A percentile compares a stretch with the other conserved stretches of the same genome.
Evolutionary conservation across 352 stramenopile genomes (phyloP).

Genomic region (Globisporangium nodosum): DNA sequence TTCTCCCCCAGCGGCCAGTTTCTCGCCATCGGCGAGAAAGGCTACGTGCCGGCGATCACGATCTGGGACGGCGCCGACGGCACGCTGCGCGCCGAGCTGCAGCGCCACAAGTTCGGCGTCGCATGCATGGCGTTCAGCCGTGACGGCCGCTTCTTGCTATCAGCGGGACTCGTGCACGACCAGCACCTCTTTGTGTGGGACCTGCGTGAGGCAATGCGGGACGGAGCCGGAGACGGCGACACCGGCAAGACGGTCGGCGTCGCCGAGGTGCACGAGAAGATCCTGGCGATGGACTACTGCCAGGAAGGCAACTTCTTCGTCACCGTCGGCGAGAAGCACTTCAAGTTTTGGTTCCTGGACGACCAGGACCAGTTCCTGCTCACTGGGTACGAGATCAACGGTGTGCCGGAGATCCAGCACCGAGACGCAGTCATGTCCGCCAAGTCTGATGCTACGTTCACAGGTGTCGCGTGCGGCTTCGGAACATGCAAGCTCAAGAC

Average conservation of each 20-base stretch:
- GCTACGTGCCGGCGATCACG: constrained; percentile 76
- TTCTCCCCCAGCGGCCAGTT: constrained; percentile 84
- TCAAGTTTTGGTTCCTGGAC: constrained; percentile 81
- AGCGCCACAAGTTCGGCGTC: constrained; percentile 78
- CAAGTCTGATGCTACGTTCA: constrained; percentile 65
- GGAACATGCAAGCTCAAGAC: constrained; percentile 56
- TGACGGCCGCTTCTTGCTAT: constrained; percentile 56
- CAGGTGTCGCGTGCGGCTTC: constrained; percentile 55
- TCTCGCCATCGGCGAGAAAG: constrained; percentile 86
- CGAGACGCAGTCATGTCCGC: constrained; percentile 49
- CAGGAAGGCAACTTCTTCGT: constrained; percentile 75
- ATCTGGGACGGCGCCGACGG: constrained; percentile 81
- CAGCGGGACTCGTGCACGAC: constrained; percentile 75
- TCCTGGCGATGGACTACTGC: constrained; percentile 67
- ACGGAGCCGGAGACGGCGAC: constrained; percentile 1
- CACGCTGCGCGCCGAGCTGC: constrained; percentile 76
- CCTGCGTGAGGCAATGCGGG: constrained; percentile 13
- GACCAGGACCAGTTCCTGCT: constrained; percentile 37
- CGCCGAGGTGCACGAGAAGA: constrained; percentile 57
- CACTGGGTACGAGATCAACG: constrained; percentile 50
- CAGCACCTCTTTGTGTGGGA: constrained; percentile 80
- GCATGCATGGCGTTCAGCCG: constrained; percentile 76
- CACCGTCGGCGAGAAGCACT: constrained; percentile 73
- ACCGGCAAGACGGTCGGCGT: constrained; percentile 32
- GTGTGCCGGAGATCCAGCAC: constrained; percentile 55